Evolutionary conservation across 2,329 filamentous ascomycete species (phyloP), one percentile per base, ranked within the genome.

Genomic region (Fusarium heterosporum): DNA sequence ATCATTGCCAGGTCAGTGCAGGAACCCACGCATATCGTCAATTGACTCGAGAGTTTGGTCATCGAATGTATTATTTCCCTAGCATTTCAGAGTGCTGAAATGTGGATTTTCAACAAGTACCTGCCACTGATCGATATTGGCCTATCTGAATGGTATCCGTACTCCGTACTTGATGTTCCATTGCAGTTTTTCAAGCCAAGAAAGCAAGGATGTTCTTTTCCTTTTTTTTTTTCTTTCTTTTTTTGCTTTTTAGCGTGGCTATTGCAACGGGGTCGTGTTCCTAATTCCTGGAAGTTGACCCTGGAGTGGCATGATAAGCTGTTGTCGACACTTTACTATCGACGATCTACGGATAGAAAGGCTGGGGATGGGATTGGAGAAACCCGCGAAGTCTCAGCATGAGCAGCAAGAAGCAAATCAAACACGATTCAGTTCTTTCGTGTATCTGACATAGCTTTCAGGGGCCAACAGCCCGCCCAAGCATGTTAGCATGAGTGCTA

Each of bases 301-400:
- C 39, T 40, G 64, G 60, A 56, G 67, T 68, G 55, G 51, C 55
- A 66, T 43, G 51, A 49, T 57, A 68, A 67, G 55, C 46, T 34
- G 55, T 39, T 58, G 55, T 54, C 49, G 58, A 41, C 56, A 36
- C 34, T 40, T 29, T 36, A 54, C n/a, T 29, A 26, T 60, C 29
- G 29, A 46, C 46, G 55, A 56, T 16, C 17, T 48, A 19, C 22
- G 22, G 22, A 22, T 22, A 22, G 40, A 63, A 25, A 29, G 32
- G 16, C 43, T 45, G 28, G 60, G 22, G 19, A 42, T 43, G 38
- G 46, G 64, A 52, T 61, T 47, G 68, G 62, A 67, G 55, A 62
- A 64, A 62, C 51, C 51, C 39, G 43, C 38, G 40, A 38, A 47
- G 59, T 52, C 43, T 42, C 54, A 52, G 38, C n/a, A 26, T 36